Base-by-base conservation (phyloP, 2,329 filamentous ascomycete genomes). In the Pseudocercospora fijiensis region DNA sequence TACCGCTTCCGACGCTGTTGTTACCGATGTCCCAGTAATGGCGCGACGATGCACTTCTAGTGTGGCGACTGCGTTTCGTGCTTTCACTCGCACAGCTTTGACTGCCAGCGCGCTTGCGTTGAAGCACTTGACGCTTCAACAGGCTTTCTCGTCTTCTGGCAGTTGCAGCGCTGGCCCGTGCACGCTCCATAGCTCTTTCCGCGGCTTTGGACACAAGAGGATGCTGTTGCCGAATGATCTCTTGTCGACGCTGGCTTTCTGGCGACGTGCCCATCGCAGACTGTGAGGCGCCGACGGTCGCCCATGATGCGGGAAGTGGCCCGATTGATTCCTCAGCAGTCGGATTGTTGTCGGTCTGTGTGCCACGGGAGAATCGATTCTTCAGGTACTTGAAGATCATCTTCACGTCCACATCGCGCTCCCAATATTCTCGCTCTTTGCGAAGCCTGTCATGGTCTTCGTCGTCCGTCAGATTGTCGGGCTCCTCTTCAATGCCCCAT, bases 21-120 rank as follows among this genome's bases (percentile, higher is more conserved):
- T 87, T 90, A 26, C 91, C 91, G 68, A 96, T 86, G 76, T 96
- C 93, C 93, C 93, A 97, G 76, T 96, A 97, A 75, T 96, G 91
- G 59, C 92, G 82, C 52, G 88, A 91, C 51, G 90, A 93, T 5
- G 67, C 72, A 55, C 72, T 72, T 68, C 86, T 88, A 71, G 87
- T 90, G 4, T 76, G 73, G 3, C 79, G 79, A 61, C 82, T 88
- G 70, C 88, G 87, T 75, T 89, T 88, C 7, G 91, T 91, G 76
- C 91, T 96, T 78, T 96, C 91, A 74, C 91, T 96, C 3, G 91
- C 92, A 76, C 92, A 96, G 76, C 90, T 96, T 30, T 75, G 76
- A 62, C 83, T 79, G n/a, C 68, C 61, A 7, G 80, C 72, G 63
- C 74, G 73, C 60, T 69, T 67, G n/a, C 72, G 76, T 30, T 80